These are phyloP conservation scores for Suillus subluteus DNA, from an alignment of 768 basidiomycete species.

Conservation along the genomic window DNA sequence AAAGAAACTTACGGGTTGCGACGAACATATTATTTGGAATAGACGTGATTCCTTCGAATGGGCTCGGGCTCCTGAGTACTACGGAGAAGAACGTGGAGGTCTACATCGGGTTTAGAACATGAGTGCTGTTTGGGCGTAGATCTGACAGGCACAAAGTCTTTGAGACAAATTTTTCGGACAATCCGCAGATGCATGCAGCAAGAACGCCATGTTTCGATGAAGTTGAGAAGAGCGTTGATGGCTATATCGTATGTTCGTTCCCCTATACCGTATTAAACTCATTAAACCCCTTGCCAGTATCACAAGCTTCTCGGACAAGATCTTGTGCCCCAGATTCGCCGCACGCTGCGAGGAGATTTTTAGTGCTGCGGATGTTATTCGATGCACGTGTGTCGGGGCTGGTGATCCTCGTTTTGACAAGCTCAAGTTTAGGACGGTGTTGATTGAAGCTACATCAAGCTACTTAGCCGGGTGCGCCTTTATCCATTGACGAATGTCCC, in stretches of 20 bases:
- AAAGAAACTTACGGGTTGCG: not conserved
- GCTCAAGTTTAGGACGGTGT: conserved; percentile 96
- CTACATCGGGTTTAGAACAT: not conserved
- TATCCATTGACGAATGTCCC: too few relatives aligned
- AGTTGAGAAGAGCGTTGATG: conserved; percentile 92
- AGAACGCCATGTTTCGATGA: not conserved
- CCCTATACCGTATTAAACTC: conserved; percentile 7
- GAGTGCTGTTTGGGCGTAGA: not conserved
- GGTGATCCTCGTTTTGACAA: conserved; percentile 96
- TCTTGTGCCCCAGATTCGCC: conserved; percentile 87
- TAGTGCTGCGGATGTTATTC: conserved; percentile 93
- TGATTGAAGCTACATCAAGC: conserved; percentile 44
- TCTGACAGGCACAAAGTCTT: not conserved
- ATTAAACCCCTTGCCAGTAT: conserved; percentile 56
- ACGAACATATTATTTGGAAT: not conserved
- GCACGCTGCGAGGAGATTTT: conserved; percentile 97
- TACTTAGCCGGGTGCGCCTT: too few relatives aligned
- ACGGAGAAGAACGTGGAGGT: not conserved
- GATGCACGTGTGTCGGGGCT: conserved; percentile 96
- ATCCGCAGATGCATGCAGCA: not conserved
- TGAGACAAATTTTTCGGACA: not conserved
- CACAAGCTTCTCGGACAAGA: conserved; percentile 98
- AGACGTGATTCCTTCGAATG: not conserved
- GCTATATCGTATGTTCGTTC: conserved; percentile 81
- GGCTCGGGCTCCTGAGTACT: not conserved